phyloP scores from a whole-genome alignment of 129 eudicot genomes.

The Flaveria sonorensis region DNA sequence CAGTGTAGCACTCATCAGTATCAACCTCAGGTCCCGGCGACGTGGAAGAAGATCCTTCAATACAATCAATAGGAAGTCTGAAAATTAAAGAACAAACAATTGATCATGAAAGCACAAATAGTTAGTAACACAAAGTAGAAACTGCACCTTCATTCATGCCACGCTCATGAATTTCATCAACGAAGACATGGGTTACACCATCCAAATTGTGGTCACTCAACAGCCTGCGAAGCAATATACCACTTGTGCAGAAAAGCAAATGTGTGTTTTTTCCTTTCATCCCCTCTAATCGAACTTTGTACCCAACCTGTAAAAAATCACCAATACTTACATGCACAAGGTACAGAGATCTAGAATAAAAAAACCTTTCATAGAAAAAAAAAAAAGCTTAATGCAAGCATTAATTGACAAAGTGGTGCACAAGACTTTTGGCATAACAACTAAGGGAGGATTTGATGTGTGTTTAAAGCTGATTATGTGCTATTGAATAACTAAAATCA shows the following conservation, averaged over 20 bases:
- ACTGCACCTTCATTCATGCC: slow-evolving; percentile 98
- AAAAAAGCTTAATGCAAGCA: neutral
- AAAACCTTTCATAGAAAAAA: neutral
- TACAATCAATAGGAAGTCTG: slow-evolving; percentile 95
- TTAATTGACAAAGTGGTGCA: neutral
- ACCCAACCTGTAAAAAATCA: slow-evolving; percentile 72
- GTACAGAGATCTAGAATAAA: neutral
- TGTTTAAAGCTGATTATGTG: neutral
- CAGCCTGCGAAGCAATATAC: slow-evolving; percentile 90
- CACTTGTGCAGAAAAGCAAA: slow-evolving; percentile 97
- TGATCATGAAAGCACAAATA: slow-evolving; percentile 7
- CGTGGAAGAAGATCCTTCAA: slow-evolving; percentile 97
- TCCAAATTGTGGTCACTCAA: slow-evolving; percentile 88
- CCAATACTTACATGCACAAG: slow-evolving; percentile 31
- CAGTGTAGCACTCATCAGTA: slow-evolving; percentile 97
- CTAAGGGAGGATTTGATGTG: neutral
- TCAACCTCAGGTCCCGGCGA: slow-evolving; percentile 84
- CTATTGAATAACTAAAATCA: neutral
- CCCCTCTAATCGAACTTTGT: slow-evolving; percentile 97
- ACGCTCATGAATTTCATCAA: slow-evolving; percentile 99
- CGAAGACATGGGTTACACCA: slow-evolving; percentile 94
- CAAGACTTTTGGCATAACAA: neutral
- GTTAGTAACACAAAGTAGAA: slow-evolving; percentile 11
- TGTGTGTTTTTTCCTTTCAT: slow-evolving; percentile 97
- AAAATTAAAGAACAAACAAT: slow-evolving; percentile 24